Percentiles rank a stretch among this genome's conserved stretches.
Conservation (phyloP, 2,329 filamentous ascomycete genomes). For the Colletotrichum abscissum region DNA sequence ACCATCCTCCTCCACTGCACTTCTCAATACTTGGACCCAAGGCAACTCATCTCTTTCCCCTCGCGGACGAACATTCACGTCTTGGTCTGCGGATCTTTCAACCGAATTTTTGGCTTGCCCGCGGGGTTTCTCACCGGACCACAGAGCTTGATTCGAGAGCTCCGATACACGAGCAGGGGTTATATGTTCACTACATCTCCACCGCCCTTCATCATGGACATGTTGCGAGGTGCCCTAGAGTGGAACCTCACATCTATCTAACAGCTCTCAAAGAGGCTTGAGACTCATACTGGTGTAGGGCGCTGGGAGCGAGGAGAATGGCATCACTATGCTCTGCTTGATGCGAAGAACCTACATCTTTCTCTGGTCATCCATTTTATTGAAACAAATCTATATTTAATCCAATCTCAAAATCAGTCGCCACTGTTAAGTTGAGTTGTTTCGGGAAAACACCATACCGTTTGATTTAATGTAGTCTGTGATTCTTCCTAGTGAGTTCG, state of each 20-base stretch:
- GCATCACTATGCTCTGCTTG: no score
- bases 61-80: background rate
- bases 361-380: no score
- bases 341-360: no score
- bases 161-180: conserved; percentile 30
- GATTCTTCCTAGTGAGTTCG: no score
- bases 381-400: no score
- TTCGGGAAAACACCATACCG: no score
- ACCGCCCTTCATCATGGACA: conserved; percentile 29
- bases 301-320: no score
- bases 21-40: conserved; percentile 2
- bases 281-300: no score
- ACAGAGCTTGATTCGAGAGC: conserved; percentile 25
- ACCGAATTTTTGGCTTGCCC: conserved; percentile 12
- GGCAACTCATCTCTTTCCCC: background rate
- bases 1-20: conserved; percentile 30
- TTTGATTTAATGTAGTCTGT: no score
- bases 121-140: conserved; percentile 29
- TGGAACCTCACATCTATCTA: background rate
- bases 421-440: no score
- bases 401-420: no score
- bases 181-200: conserved; percentile 31
- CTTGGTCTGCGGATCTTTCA: conserved; percentile 26
- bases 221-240: conserved; percentile 3
- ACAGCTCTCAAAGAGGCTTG: no score